These are phyloP conservation scores for Fusarium sp. DNA, from an alignment of 2,329 filamentous ascomycete species.

Conservation along the genomic window DNA sequence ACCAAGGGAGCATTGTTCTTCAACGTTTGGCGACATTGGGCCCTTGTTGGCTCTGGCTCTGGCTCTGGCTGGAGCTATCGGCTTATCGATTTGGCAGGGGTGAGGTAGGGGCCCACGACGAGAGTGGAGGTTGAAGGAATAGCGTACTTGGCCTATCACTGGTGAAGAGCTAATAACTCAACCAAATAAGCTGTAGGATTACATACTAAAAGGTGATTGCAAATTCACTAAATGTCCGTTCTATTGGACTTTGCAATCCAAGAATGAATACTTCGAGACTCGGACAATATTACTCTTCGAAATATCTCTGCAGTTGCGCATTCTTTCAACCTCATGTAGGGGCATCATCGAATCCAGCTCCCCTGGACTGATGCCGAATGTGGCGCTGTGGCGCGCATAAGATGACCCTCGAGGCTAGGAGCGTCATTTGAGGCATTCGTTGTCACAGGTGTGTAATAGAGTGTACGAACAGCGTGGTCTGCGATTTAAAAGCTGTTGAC, in stretches of 20 bases:
- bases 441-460: slow-evolving; percentile 22
- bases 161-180: background rate
- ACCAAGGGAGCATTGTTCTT: slow-evolving; percentile 38
- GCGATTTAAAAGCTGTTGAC: background rate
- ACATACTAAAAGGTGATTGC: background rate
- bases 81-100: slow-evolving; percentile 50
- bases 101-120: slow-evolving; percentile 15
- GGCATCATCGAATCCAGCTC: background rate
- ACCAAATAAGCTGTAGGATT: background rate
- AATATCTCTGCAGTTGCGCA: background rate
- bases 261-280: too few relatives aligned
- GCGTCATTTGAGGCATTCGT: slow-evolving; percentile 21
- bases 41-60: slow-evolving; percentile 25
- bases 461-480: background rate
- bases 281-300: background rate
- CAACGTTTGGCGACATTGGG: slow-evolving; percentile 34
- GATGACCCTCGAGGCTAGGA: slow-evolving; percentile 1
- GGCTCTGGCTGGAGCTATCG: slow-evolving; percentile 29
- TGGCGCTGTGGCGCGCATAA: slow-evolving; percentile 33
- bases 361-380: slow-evolving; percentile 1
- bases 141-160: slow-evolving; percentile 13
- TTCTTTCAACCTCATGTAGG: background rate
- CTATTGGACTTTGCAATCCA: too few relatives aligned
- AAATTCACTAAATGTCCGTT: background rate
- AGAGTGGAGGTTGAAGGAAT: slow-evolving; percentile 15